Base-by-base conservation (phyloP, 306 rosid species). In the Echinosophora koreensis region DNA sequence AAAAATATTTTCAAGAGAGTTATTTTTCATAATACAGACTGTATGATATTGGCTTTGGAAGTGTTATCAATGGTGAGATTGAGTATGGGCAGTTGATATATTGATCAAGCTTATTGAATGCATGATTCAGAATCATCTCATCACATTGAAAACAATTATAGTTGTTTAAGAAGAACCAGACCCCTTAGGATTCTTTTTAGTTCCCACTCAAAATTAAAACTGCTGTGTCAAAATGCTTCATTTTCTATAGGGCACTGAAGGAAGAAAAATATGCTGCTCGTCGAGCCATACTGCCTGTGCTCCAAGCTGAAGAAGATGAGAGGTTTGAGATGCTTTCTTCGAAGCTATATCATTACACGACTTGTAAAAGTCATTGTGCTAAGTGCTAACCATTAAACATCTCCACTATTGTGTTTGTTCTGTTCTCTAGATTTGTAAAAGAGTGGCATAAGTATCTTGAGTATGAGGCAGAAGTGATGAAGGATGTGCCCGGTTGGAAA, bases 401-500 rank as follows among this genome's bases (percentile, higher is more conserved):
- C 67, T 81, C 68, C 56, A 34, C 68, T 56, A 39, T 14, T 44
- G 30, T 58, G 54, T 65, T 9, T 82, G 56, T 66, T 32, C n/a
- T 39, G 38, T 69, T 78, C 71, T 77, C 55, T 38, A 96, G 99
- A 93, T 96, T 89, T 79, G 96, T 96, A 61, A 79, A 71, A 71
- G 99, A 96, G 90, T 96, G 99, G 99, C 90, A 93, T 82, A 92
- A 90, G 75, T 96, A 96, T 82, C 97, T 96, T 3, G 97, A 91
- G 14, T 93, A 93, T 37, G 98, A 96, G 89, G 99, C 99, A 0
- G 97, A 96, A 47, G 93, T 96, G 41, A 96, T 96, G 99, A 92
- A 93, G 93, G 97, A 96, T 42, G 99, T 96, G 58, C 99, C 99
- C 5, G 97, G 97, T 17, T 93, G 99, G 98, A 96, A 96, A 89